Conservation (phyloP, 108 stramenopile genomes). For the Discostella stelligeroides region DNA sequence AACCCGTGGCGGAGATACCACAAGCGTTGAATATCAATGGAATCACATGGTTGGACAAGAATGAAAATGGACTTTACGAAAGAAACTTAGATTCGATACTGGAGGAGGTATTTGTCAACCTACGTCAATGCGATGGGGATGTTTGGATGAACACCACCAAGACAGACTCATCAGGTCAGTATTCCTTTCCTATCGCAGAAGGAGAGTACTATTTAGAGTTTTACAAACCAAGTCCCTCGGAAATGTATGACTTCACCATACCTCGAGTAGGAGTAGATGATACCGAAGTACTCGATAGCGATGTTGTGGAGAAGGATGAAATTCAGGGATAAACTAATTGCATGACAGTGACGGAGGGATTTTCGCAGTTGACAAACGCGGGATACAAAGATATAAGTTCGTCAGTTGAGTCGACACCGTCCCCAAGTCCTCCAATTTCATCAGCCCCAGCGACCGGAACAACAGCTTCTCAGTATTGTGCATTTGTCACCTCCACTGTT, state of each 20-base stretch:
- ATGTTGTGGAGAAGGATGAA: conserved; percentile 2
- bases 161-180: conserved; percentile 27
- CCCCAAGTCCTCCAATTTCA: background rate
- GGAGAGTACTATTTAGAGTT: conserved; percentile 42
- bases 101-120: conserved; percentile 25
- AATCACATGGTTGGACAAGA: conserved; percentile 31
- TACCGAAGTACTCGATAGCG: conserved; percentile 18
- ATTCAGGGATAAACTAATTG: conserved; percentile 16
- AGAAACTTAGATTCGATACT: conserved; percentile 13
- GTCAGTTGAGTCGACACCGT: background rate
- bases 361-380: conserved; percentile 26
- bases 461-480: background rate
- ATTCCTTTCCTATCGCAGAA: conserved; percentile 27
- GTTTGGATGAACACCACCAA: conserved; percentile 4
- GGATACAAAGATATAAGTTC: conserved; percentile 17
- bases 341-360: conserved; percentile 15
- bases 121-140: conserved; percentile 17
- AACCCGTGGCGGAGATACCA: no score
- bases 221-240: conserved; percentile 23
- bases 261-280: conserved; percentile 11
- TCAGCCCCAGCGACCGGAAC: background rate
- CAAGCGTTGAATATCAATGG: background rate
- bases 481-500: background rate
- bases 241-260: conserved; percentile 24
- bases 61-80: conserved; percentile 35